Conservation (phyloP, 2,329 filamentous ascomycete species). For the Tolypocladium album region DNA sequence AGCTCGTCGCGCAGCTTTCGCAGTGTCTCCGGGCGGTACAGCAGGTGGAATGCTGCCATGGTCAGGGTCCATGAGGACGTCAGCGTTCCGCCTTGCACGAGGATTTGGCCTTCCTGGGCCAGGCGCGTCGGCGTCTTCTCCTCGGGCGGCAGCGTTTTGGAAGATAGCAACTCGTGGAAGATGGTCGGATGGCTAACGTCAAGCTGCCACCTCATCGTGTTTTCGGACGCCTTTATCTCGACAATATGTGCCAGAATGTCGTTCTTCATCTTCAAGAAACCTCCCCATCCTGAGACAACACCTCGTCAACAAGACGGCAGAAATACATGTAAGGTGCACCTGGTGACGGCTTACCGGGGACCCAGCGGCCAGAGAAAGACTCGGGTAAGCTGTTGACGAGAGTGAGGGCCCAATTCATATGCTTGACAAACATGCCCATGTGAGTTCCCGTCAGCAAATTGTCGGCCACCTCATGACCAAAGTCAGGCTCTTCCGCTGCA, state of each 20-base stretch:
- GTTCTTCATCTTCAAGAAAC: slow-evolving; percentile 27
- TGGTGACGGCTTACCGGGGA: slow-evolving; percentile 14
- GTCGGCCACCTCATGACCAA: slow-evolving; percentile 23
- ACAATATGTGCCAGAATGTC: slow-evolving; percentile 24
- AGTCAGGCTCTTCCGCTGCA: slow-evolving; percentile 21
- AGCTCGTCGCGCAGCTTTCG: slow-evolving; percentile 23
- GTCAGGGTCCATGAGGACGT: slow-evolving; percentile 27
- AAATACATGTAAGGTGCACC: slow-evolving; percentile 1
- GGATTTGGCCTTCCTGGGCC: slow-evolving; percentile 25
- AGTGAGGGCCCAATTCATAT: slow-evolving; percentile 22
- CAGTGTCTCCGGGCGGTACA: slow-evolving; percentile 18
- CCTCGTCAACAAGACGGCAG: slow-evolving; percentile 5
- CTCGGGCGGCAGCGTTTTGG: slow-evolving; percentile 16
- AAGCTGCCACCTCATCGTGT: slow-evolving; percentile 20
- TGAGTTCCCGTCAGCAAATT: slow-evolving; percentile 25
- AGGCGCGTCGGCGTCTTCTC: slow-evolving; percentile 24
- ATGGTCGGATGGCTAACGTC: slow-evolving; percentile 23
- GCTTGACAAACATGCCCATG: slow-evolving; percentile 24
- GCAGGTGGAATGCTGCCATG: slow-evolving; percentile 22
- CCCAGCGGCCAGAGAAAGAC: slow-evolving; percentile 20
- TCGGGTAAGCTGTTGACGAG: slow-evolving; percentile 24
- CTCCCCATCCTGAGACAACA: slow-evolving; percentile 19
- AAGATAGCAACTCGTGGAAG: slow-evolving; percentile 22
- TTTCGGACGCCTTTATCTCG: slow-evolving; percentile 21
- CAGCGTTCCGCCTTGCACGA: slow-evolving; percentile 28